Evolutionary conservation across 2,329 filamentous ascomycete species (phyloP).

Genomic region (Amylocarpus encephaloides): DNA sequence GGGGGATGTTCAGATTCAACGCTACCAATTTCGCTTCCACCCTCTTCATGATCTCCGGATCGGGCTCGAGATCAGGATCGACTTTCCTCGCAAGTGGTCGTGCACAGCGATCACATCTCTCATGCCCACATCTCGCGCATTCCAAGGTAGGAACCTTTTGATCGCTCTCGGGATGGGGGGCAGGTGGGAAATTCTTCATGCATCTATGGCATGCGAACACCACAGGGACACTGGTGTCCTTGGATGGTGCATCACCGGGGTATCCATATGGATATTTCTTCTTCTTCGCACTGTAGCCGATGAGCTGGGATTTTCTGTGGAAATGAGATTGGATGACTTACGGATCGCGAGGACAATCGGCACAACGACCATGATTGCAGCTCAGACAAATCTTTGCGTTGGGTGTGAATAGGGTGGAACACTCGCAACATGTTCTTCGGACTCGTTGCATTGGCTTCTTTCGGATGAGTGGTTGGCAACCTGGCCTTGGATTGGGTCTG

Average conservation of each 20-base stretch:
- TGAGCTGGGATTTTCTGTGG: constrained; percentile 9
- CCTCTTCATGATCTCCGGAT: constrained; percentile 52
- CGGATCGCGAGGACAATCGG: constrained; percentile 74
- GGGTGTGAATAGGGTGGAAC: constrained; percentile 54
- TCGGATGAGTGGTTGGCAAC: constrained; percentile 65
- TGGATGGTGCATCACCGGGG: constrained; percentile 48
- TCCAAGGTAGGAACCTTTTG: constrained; percentile 30
- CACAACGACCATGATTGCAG: constrained; percentile 71
- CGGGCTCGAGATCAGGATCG: constrained; percentile 54
- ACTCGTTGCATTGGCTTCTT: constrained; percentile 68
- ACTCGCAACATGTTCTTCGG: constrained; percentile 70
- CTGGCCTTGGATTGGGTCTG: constrained; percentile 53
- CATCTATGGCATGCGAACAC: constrained; percentile 59
- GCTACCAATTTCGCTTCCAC: constrained; percentile 49
- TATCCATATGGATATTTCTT: constrained; percentile 65
- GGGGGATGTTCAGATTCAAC: constrained; percentile 12
- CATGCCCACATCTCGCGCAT: constrained; percentile 55
- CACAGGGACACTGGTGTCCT: constrained; percentile 35
- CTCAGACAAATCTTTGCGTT: constrained; percentile 57
- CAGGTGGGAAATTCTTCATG: constrained; percentile 47
- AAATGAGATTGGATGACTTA: constrained; percentile 40
- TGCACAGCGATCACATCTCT: constrained; percentile 53
- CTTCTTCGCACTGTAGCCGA: constrained; percentile 49
- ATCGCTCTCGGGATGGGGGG: constrained; percentile 17
- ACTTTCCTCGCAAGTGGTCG: constrained; percentile 42